Percentiles rank a stretch among this genome's conserved stretches.
Evolutionary conservation across 768 basidiomycete genomes (phyloP).

Genomic region (Gloeostereum incarnatum): DNA sequence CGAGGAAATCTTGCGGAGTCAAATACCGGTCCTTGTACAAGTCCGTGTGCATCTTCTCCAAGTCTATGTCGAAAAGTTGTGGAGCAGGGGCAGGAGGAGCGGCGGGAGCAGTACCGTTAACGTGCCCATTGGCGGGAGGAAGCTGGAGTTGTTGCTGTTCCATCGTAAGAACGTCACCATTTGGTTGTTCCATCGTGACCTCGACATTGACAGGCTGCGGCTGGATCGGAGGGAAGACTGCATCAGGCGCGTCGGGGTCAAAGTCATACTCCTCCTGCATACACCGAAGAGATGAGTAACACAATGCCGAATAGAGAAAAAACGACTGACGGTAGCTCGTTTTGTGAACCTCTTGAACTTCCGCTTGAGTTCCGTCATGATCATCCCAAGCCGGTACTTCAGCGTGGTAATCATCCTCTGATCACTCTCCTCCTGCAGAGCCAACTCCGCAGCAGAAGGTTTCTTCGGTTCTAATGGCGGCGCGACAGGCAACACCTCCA

Average conservation of each 20-base stretch:
- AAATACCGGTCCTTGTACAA: constrained; percentile 82
- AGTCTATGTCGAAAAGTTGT: constrained; percentile 73
- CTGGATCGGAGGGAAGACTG: constrained; percentile 13
- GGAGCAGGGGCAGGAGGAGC: constrained; percentile 5
- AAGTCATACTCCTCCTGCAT: constrained; percentile 70
- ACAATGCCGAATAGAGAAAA: too few species aligned
- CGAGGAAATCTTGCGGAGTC: constrained; percentile 81
- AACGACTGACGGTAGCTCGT: constrained; percentile 52
- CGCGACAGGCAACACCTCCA: constrained; percentile 82
- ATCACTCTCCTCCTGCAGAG: constrained; percentile 77
- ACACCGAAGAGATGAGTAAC: constrained; percentile 15
- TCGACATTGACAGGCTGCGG: constrained; percentile 22
- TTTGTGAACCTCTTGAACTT: constrained; percentile 90
- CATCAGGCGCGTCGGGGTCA: constrained; percentile 72
- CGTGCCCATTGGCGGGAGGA: constrained; percentile 21
- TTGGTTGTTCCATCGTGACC: constrained; percentile 33
- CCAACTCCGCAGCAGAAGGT: constrained; percentile 75
- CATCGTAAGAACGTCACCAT: too few species aligned
- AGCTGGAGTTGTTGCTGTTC: constrained; percentile 27
- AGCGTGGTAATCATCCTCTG: constrained; percentile 68
- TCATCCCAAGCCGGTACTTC: constrained; percentile 85
- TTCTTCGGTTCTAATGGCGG: constrained; percentile 83
- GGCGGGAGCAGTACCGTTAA: constrained; percentile 23
- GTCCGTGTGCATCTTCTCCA: constrained; percentile 83
- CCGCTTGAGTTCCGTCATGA: constrained; percentile 82